phyloP scores from a whole-genome alignment of 371 early-diverging fungal species.

The Zopfochytrium polystomum region DNA sequence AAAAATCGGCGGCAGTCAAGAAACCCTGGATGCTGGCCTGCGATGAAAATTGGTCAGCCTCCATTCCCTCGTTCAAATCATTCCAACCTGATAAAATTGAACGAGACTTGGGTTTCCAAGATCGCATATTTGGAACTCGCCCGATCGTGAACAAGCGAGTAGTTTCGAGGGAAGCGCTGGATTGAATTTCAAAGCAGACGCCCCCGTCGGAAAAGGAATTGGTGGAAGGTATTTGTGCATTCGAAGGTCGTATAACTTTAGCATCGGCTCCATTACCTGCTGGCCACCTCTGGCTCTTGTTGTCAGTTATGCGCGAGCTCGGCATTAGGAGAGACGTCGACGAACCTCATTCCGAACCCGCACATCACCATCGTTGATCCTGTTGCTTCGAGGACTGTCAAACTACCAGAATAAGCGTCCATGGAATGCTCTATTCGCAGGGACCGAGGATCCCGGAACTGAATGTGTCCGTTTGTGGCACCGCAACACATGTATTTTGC shows the following conservation, averaged over 20 bases:
- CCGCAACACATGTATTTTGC: slow-evolving; percentile 69
- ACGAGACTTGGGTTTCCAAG: slow-evolving; percentile 47
- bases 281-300: slow-evolving; percentile 16
- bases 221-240: slow-evolving; percentile 68
- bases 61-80: not conserved
- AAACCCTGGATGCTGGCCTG: slow-evolving; percentile 38
- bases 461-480: slow-evolving; percentile 53
- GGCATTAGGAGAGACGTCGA: slow-evolving; percentile 22
- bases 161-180: slow-evolving; percentile 67
- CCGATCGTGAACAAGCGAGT: slow-evolving; percentile 65
- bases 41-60: not conserved
- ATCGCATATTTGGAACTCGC: slow-evolving; percentile 74
- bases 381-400: slow-evolving; percentile 72
- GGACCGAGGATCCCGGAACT: slow-evolving; percentile 66
- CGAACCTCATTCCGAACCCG: slow-evolving; percentile 65
- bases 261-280: slow-evolving; percentile 59
- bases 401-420: slow-evolving; percentile 72
- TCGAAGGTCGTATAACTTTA: slow-evolving; percentile 82
- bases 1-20: slow-evolving; percentile 60
- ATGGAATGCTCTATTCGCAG: slow-evolving; percentile 67
- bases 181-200: slow-evolving; percentile 69
- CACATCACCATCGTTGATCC: slow-evolving; percentile 73
- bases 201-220: slow-evolving; percentile 69
- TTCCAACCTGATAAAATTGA: slow-evolving; percentile 59
- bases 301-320: slow-evolving; percentile 5